Evolutionary conservation across 495 filamentous ascomycete genomes (phyloP), one percentile per base, ranked within the genome.

Genomic region (Aspergillus egyptiacus): DNA sequence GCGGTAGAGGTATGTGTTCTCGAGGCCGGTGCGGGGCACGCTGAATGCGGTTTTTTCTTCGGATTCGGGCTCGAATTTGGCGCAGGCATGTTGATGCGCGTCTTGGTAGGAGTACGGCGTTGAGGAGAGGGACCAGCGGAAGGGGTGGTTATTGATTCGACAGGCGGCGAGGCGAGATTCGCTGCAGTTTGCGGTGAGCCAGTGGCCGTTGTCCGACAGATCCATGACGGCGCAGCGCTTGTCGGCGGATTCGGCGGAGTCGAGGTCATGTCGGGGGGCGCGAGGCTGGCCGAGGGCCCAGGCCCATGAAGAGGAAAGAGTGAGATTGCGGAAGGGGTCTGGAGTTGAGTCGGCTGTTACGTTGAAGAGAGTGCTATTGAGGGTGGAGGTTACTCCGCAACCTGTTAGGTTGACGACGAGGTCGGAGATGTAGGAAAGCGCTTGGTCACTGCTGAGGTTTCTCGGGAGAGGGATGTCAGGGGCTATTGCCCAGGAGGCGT

Each of bases 401-500:
- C 64, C 57, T 7, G 73, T 78, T 0, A 79, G 59, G 18, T 72
- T 76, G 15, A 64, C 46, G 8, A 71, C 56, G 3, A 64, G 48
- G 20, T 60, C 49, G n/a, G 55, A 61, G 35, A 68, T 49, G 23
- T 54, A 59, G 10, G 36, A 50, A 46, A 68, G 66, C 2, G 63
- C 65, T 14, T 62, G 47, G n/a, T 63, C 61, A n/a, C 59, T 55
- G 24, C 59, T 68, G 22, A 65, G 48, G 36, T 43, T 61, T 7
- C 50, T 34, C n/a, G 61, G 60, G 13, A 64, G 39, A 2, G 70
- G 49, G n/a, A 72, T 48, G 14, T 44, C 20, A 36, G 46, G 57
- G 13, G 62, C 58, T n/a, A 61, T 25, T 19, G 79, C 78, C 80
- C 81, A 85, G 6, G 81, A 84, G 5, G 74, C 69, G 52, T 84